Conservation (phyloP, 768 basidiomycete species). For the Nevesoporus exiguus region DNA sequence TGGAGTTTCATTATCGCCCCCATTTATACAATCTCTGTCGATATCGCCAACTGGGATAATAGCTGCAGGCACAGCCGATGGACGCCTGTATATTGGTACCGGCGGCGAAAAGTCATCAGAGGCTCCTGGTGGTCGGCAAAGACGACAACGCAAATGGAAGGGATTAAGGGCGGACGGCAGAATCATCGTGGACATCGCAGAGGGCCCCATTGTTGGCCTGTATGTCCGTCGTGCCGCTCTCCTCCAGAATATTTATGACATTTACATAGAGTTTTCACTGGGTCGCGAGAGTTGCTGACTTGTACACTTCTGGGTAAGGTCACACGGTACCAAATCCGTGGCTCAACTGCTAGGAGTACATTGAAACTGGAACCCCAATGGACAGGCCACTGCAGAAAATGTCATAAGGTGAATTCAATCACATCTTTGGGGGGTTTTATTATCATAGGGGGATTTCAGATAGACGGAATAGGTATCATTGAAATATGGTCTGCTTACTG, state of each 20-base stretch:
- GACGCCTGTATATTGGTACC: slow-evolving; percentile 63
- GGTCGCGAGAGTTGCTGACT: slow-evolving; percentile 42
- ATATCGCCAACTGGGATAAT: slow-evolving; percentile 57
- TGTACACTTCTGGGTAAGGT: slow-evolving; percentile 64
- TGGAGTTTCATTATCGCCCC: slow-evolving; percentile 63
- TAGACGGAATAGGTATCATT: slow-evolving; percentile 56
- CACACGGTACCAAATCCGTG: slow-evolving; percentile 44
- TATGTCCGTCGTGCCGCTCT: slow-evolving; percentile 31
- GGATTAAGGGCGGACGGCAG: slow-evolving; percentile 54
- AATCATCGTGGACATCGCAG: slow-evolving; percentile 49
- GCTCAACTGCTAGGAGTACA: slow-evolving; percentile 36
- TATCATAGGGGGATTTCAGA: slow-evolving; percentile 59
- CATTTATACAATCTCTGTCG: slow-evolving; percentile 65
- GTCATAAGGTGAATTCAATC: slow-evolving; percentile 67
- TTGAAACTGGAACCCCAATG: slow-evolving; percentile 45
- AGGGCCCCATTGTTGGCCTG: slow-evolving; percentile 75
- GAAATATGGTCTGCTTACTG: slow-evolving; percentile 50
- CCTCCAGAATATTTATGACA: background rate
- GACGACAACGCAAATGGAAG: slow-evolving; percentile 61
- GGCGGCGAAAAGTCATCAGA: slow-evolving; percentile 54
- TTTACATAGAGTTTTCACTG: slow-evolving; percentile 46
- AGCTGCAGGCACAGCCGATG: slow-evolving; percentile 75
- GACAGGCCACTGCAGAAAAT: slow-evolving; percentile 39
- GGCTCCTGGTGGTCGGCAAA: slow-evolving; percentile 25
- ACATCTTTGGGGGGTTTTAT: slow-evolving; percentile 45